Percentiles rank a stretch among this genome's conserved stretches.
These are phyloP conservation scores for Diaporthe eres DNA, from an alignment of 2,329 filamentous ascomycete genomes.

Conservation along the genomic window DNA sequence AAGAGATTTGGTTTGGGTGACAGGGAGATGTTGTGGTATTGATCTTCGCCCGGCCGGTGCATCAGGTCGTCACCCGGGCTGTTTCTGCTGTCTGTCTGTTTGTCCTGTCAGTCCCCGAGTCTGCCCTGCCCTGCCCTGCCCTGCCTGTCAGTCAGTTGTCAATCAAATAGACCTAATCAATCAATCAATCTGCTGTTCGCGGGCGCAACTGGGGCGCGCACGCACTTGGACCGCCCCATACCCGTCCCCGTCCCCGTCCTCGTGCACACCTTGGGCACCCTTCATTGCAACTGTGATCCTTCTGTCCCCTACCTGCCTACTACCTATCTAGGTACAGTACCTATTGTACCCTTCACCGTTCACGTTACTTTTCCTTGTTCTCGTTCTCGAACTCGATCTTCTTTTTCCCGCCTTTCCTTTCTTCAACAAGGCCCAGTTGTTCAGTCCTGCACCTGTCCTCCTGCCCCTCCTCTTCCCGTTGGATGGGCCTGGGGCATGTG, in stretches of 20 bases:
- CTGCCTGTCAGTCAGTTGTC: neutral
- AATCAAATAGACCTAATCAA: neutral
- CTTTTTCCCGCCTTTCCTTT: neutral
- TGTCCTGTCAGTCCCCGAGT: neutral
- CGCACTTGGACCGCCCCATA: conserved; percentile 10
- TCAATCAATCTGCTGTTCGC: conserved; percentile 9
- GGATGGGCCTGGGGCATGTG: neutral
- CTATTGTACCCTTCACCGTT: neutral
- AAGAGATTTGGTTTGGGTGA: conserved; percentile 17
- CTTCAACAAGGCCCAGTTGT: conserved; percentile 9
- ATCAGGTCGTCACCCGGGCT: neutral
- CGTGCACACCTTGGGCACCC: conserved; percentile 15
- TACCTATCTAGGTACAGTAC: neutral
- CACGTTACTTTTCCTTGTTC: conserved; percentile 7
- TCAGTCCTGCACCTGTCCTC: neutral
- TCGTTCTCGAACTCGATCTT: neutral
- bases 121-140: neutral
- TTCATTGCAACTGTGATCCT: conserved; percentile 33
- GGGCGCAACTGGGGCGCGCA: conserved; percentile 13
- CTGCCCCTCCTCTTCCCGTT: neutral
- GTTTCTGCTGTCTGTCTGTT: neutral
- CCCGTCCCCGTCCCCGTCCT: neutral
- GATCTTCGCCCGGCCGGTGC: conserved; percentile 2
- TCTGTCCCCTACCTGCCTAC: conserved; percentile 7
- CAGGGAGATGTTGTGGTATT: conserved; percentile 13